A percentile compares a stretch with the other conserved stretches of the same genome.
phyloP scores from a whole-genome alignment of 495 filamentous ascomycete species.

The Talaromyces adpressus region DNA sequence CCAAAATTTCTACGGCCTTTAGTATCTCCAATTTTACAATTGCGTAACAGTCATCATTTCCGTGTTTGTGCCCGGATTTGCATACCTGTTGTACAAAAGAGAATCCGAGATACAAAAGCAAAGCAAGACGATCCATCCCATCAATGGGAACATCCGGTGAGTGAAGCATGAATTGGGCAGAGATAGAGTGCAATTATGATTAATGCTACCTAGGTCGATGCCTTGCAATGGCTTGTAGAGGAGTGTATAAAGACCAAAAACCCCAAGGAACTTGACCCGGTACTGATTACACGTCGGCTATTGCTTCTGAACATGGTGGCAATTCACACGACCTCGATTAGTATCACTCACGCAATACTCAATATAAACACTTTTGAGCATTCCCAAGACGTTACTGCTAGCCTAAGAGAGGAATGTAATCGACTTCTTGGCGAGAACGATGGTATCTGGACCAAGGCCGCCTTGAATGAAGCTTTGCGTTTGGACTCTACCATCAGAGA shows the following conservation, averaged over 20 bases:
- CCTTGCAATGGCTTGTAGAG: not conserved
- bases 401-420: slow-evolving; percentile 28
- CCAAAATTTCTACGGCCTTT: slow-evolving; percentile 10
- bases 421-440: slow-evolving; percentile 18
- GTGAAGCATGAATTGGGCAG: not conserved
- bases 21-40: not conserved
- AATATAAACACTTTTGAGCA: slow-evolving; percentile 27
- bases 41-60: slow-evolving; percentile 4
- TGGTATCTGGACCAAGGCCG: slow-evolving; percentile 35
- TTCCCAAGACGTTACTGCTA: slow-evolving; percentile 15
- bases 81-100: slow-evolving; percentile 9
- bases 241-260: slow-evolving; percentile 1
- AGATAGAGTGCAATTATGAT: not conserved
- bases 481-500: slow-evolving; percentile 28
- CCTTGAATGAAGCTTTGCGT: slow-evolving; percentile 18
- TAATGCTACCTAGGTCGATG: not conserved
- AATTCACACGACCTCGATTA: slow-evolving; percentile 43
- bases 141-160: not conserved
- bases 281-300: slow-evolving; percentile 16
- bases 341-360: slow-evolving; percentile 30
- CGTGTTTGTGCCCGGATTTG: slow-evolving; percentile 3
- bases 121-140: slow-evolving; percentile 10
- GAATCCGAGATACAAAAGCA: slow-evolving; percentile 14
- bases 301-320: slow-evolving; percentile 39
- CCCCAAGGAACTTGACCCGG: not conserved